Conservation (phyloP, 176 grass and related monocot species). For the Carex pumila region DNA sequence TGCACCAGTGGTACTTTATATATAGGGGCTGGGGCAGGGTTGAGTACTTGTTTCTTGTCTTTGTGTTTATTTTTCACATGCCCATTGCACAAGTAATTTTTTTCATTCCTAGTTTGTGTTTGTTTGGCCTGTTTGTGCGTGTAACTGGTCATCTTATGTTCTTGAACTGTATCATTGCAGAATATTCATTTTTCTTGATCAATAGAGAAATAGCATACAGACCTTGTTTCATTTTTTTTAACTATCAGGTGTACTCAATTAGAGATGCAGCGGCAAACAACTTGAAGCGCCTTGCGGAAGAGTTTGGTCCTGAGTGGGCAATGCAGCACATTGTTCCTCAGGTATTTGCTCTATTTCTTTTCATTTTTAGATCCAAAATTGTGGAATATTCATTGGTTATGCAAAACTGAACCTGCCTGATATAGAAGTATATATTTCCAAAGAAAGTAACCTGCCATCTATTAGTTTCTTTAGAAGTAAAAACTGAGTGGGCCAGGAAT, state of each 20-base stretch:
- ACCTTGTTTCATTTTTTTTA: not conserved
- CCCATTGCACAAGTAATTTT: not conserved
- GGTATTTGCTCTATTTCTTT: slow-evolving; percentile 21
- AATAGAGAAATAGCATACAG: not conserved
- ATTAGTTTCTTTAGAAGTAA: not conserved
- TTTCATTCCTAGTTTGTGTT: not conserved
- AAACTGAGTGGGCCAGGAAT: too few relatives aligned
- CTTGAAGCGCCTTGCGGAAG: slow-evolving; percentile 89
- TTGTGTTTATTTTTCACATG: not conserved
- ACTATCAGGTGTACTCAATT: slow-evolving; percentile 79
- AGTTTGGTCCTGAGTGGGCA: slow-evolving; percentile 90
- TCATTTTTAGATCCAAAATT: not conserved
- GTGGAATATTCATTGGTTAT: not conserved
- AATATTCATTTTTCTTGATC: not conserved
- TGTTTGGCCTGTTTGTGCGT: not conserved
- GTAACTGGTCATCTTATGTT: not conserved
- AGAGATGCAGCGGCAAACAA: slow-evolving; percentile 92
- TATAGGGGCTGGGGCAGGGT: not conserved
- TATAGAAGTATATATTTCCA: not conserved
- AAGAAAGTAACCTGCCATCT: not conserved
- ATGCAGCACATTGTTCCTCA: slow-evolving; percentile 95
- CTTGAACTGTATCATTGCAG: not conserved
- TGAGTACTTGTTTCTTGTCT: not conserved
- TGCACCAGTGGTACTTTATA: not conserved
- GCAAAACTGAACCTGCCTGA: not conserved